Conservation (phyloP, 306 rosid species). For the Lotus japonicus region DNA sequence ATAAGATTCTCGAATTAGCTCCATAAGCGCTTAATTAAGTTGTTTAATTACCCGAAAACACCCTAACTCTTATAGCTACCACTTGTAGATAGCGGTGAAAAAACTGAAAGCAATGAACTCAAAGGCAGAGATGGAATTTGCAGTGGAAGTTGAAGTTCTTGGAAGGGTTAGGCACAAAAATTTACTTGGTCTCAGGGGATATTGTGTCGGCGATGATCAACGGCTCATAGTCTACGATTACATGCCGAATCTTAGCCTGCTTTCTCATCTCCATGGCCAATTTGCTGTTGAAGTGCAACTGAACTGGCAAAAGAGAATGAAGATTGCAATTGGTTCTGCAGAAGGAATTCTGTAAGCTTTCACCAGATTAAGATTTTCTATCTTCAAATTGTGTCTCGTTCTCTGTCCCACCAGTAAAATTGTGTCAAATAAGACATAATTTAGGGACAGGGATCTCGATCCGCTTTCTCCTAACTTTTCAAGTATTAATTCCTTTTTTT, state of each 20-base stretch:
- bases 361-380: no score
- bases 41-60: no score
- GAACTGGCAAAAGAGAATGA: conserved; percentile 70
- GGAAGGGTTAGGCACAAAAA: conserved; percentile 91
- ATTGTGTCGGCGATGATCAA: conserved; percentile 71
- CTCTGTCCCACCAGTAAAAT: no score
- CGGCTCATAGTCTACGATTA: conserved; percentile 85
- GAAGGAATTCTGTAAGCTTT: conserved; percentile 72
- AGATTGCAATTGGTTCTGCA: conserved; percentile 78
- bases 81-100: conserved; percentile 76
- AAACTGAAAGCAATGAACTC: conserved; percentile 83
- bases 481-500: no score
- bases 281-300: conserved; percentile 50
- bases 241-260: conserved; percentile 88
- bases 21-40: no score
- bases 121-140: conserved; percentile 92
- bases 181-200: conserved; percentile 73
- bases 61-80: not conserved
- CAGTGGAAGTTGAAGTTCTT: conserved; percentile 91
- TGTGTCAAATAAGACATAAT: no score
- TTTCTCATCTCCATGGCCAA: conserved; percentile 89
- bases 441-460: no score
- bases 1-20: no score
- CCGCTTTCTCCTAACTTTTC: conserved; percentile 7
- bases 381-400: no score